Percentiles rank a stretch among this genome's conserved stretches.
These are phyloP conservation scores for Grigorovia jiainica DNA, from an alignment of 805 yeast genomes.

Conservation along the genomic window DNA sequence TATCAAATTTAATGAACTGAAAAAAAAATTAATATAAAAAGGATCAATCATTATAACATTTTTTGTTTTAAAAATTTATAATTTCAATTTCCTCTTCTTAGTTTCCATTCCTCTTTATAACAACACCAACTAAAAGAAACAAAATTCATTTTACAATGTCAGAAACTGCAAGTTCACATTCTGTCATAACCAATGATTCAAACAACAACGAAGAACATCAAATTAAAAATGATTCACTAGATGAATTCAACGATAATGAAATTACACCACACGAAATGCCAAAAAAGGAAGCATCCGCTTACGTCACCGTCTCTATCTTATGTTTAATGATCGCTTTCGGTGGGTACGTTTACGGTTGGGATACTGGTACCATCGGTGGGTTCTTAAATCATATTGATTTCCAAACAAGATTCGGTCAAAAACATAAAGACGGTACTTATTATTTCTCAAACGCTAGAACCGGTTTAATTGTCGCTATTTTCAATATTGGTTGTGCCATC, in stretches of 20 bases:
- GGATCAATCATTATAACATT: no score
- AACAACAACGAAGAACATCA: conserved; percentile 1
- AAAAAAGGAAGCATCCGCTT: conserved; percentile 29
- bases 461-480: conserved; percentile 49
- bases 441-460: conserved; percentile 44
- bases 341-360: conserved; percentile 59
- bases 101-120: no score
- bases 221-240: conserved; percentile 1
- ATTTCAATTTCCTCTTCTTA: no score
- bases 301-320: conserved; percentile 24
- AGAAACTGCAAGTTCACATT: conserved; percentile 2
- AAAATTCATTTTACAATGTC: no score
- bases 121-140: no score
- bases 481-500: conserved; percentile 67
- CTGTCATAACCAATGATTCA: conserved; percentile 1
- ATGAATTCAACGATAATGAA: conserved; percentile 1
- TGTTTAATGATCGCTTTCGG: conserved; percentile 28
- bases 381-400: conserved; percentile 51
- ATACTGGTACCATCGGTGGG: conserved; percentile 74
- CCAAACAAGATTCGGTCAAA: conserved; percentile 46
- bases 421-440: conserved; percentile 32
- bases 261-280: conserved; percentile 14
- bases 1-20: no score
- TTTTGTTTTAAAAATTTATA: no score
- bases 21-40: no score